Evolutionary conservation across 1,284 basidiomycete genomes (phyloP), one percentile per base, ranked within the genome.

Genomic region (Malassezia sp.): DNA sequence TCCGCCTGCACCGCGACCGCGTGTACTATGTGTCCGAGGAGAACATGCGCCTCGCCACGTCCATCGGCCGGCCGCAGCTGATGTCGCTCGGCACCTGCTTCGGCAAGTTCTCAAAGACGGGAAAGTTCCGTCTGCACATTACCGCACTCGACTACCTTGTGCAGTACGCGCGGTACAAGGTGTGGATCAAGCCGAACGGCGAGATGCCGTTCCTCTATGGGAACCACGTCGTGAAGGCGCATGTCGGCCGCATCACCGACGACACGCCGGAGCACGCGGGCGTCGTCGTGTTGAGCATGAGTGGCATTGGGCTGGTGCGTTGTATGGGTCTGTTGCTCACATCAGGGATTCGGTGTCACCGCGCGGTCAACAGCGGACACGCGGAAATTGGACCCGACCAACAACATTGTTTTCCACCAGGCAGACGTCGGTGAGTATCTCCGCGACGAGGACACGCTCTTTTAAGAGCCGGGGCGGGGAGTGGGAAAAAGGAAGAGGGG

Each of bases 121-220:
- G 89, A 50, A 97, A 96, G 73, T 97, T 99, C 78, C 89, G 90
- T 75, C 76, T 99, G 53, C 90, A 96, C 64, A 81, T 99, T 58
- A 95, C 90, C 1, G 79, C 85, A 14, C 76, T 99, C 49, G 93
- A 97, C 69, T 84, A 86, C 68, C 74, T 99, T 43, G 87, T 88
- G 2, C 87, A 93, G 69, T 95, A 95, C 71, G 91, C 93, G 20
- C 96, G 93, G 73, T 89, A 90, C 77, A 97, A 97, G 79, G 80
- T 50, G n/a, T 99, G 93, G 93, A 91, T 97, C 72, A 99, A 99
- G 73, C 84, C 90, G 12, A 93, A 97, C 56, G 93, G 93, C 65
- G 93, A 99, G 74, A 88, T 97, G 80, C 93, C 93, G 2, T 99
- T 95, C 76, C 74, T 99, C 39, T 99, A 97, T 67, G 93, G 93